Base-by-base conservation (phyloP, 129 eudicot species). In the Heracleum sosnowskyi region DNA sequence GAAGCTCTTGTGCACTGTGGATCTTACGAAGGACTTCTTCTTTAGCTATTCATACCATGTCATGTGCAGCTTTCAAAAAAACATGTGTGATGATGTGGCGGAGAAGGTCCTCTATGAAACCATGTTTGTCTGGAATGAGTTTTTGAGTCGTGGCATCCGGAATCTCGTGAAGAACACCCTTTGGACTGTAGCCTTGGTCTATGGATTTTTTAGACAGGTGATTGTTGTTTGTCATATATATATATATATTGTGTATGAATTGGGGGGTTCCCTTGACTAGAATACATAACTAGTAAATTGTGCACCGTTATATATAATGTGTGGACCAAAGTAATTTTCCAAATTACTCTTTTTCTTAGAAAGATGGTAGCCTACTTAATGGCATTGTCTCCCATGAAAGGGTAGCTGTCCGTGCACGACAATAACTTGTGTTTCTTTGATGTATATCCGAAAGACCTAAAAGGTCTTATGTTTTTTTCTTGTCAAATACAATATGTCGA, bases 201-300 rank as follows among this genome's bases (percentile, higher is more conserved):
- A 93, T 81, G 98, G 98, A n/a, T 93, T 87, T 84, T 93, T 93
- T 74, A 89, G 84, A 82, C 98, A 93, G 90, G 97, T 91, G 39
- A 33, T 10, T 17, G 57, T 63, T 69, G 24, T 9, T 68, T 29
- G 24, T 68, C 36, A 62, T 20, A 29, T 46, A 34, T 41, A n/a
- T n/a, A n/a, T 22, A 16, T 62, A 37, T 39, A 6, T 42, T 44
- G 17, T 36, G 33, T 49, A 60, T 44, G 57, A 57, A 22, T 41
- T 72, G 7, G 15, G 71, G 41, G 18, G 34, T 78, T 42, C 31
- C 49, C 26, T 40, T 42, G 6, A 78, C 40, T 8, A 78, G 55
- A 64, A 3, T 49, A 24, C 12, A 1, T 5, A 35, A 18, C 49
- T 39, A 20, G 47, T 22, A 71, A 29, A 29, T 55, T 46, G 33